Base-by-base conservation (phyloP, 805 yeast genomes). In the Wickerhamiella azyma region DNA sequence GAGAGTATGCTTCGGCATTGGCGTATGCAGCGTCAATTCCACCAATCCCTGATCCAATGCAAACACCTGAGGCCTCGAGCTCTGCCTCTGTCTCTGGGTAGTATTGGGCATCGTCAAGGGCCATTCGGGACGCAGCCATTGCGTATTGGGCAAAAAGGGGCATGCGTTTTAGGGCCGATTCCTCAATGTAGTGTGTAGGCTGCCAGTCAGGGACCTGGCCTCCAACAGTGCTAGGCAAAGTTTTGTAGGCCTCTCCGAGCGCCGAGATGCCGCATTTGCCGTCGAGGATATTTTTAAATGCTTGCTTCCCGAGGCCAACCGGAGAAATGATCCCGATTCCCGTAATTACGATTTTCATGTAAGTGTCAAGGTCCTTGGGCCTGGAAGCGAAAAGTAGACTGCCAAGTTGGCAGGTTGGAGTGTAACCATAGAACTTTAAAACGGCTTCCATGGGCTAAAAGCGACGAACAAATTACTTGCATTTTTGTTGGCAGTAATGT, bases 11-110 rank as follows among this genome's bases (percentile, higher is more conserved):
- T 11, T 75, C 69, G 1, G 85, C 62, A 54, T 80, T 84, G 3
- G 75, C 80, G 55, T 76, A 77, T 0, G 75, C 62, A 49, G 85
- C 94, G 14, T 76, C 79, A 41, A 89, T 70, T 2, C 94, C 83
- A 0, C 96, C 97, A 42, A 92, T 83, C 0, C 96, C 95, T 1
- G 94, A 79, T 0, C 97, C 98, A 8, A 89, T 74, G n/a, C 85
- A 79, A 1, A 84, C 86, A 2, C 96, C 57, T 56, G 71, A 51
- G 2, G 60, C 57, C 17, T 50, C 38, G 26, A 48, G 49, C 41
- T 49, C 48, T 1, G 45, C 28, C 1, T 61, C 64, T 1, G 63
- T 48, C 1, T 46, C 47, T 0, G 78, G 73, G 26, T 57, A 48
- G 71, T 79, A 71, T 28, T 69, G 61, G 0, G 96, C 77, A 60